Evolutionary conservation across 2,329 filamentous ascomycete species (phyloP).

Genomic region (Nothophoma quercina): DNA sequence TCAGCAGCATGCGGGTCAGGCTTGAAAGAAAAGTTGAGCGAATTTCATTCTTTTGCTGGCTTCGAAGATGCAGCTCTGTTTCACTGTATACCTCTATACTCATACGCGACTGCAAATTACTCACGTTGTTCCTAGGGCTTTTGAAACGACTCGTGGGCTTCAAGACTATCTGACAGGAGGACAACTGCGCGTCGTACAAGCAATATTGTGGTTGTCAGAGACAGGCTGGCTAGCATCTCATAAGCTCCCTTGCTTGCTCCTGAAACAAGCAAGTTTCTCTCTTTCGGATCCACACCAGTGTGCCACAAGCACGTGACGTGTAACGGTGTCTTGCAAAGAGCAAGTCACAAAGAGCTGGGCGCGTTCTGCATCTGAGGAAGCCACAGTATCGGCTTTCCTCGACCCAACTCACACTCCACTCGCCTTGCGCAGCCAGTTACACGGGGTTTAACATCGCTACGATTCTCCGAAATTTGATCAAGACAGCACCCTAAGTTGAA

Average conservation of each 20-base stretch:
- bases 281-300: too few species aligned
- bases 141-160: background rate
- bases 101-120: background rate
- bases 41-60: constrained; percentile 9
- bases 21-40: constrained; percentile 16
- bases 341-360: too few species aligned
- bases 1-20: constrained; percentile 17
- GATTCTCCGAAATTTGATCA: background rate
- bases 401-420: background rate
- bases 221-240: background rate
- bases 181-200: background rate
- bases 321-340: too few species aligned
- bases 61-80: background rate
- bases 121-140: background rate
- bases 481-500: background rate
- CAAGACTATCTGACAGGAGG: background rate
- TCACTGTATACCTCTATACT: background rate
- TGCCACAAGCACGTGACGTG: too few species aligned
- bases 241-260: too few species aligned
- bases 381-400: too few species aligned
- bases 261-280: too few species aligned
- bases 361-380: too few species aligned
- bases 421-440: background rate
- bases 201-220: background rate
- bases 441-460: background rate